Evolutionary conservation across 2,329 filamentous ascomycete genomes (phyloP).

Genomic region (Arthrobotrys pseudoclavata): DNA sequence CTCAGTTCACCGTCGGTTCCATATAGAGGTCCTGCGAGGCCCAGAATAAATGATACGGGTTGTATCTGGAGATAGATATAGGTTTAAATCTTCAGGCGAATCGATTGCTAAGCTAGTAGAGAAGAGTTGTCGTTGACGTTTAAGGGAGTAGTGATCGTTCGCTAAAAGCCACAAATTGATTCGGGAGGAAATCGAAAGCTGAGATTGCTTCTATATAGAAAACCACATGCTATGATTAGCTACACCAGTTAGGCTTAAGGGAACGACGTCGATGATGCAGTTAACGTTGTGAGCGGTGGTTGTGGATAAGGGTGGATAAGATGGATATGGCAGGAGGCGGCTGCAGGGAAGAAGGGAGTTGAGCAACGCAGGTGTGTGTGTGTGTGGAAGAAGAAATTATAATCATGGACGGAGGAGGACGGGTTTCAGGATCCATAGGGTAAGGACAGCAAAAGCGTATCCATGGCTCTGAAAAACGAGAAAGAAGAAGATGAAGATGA

Average conservation of each 20-base stretch:
- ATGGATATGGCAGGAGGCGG: constrained; percentile 23
- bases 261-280: neutral
- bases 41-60: constrained; percentile 28
- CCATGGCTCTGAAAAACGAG: constrained; percentile 1
- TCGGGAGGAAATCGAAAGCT: constrained; percentile 7
- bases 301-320: constrained; percentile 23
- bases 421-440: constrained; percentile 42
- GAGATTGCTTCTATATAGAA: constrained; percentile 21
- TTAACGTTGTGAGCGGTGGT: constrained; percentile 11
- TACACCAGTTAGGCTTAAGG: neutral
- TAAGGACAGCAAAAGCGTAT: constrained; percentile 23
- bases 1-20: constrained; percentile 4
- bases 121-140: constrained; percentile 12
- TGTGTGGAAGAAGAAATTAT: constrained; percentile 48
- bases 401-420: constrained; percentile 7
- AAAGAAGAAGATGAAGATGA: neutral
- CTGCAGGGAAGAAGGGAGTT: constrained; percentile 29
- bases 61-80: constrained; percentile 4
- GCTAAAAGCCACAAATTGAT: constrained; percentile 7
- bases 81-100: neutral
- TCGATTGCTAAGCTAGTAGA: neutral
- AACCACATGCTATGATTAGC: constrained; percentile 38
- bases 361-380: constrained; percentile 35
- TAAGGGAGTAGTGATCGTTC: constrained; percentile 33
- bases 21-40: neutral